Evolutionary conservation across 257 asterid genomes (phyloP), one percentile per base, ranked within the genome.

Genomic region (Salvia rosmarinus): DNA sequence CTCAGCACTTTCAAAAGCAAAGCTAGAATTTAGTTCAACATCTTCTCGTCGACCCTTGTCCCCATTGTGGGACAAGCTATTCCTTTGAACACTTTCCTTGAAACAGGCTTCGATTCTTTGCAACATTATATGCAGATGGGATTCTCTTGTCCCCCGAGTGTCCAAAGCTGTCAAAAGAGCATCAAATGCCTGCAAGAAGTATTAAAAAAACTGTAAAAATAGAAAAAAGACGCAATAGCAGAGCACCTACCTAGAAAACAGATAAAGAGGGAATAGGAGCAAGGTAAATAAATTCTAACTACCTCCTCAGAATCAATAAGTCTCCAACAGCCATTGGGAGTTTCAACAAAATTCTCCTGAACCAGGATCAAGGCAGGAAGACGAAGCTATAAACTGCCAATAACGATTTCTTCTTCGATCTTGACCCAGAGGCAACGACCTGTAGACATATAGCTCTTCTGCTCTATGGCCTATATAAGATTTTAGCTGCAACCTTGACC

Each of bases 321-420:
- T 65, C 86, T 84, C 99, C 99, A 95, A 72, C 21, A 17, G 56
- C 99, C 98, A 71, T 74, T 78, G 44, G 86, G 81, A 12, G 93
- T 82, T 80, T 95, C 97, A 68, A 95, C 86, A 75, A 91, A 64
- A 95, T 91, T 79, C 95, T 85, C 75, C 96, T 19, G 97, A 88
- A 81, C 99, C 98, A 78, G 96, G 92, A 87, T 95, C 99, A 46
- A 79, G 80, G 57, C 90, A 79, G 67, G 98, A 91, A 42, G 90
- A 84, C 73, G 98, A 84, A 71, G 97, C 98, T 67, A 86, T 90
- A 80, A 87, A 88, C 35, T 84, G 90, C 99, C 99, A 95, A 80
- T 95, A 95, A 20, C 98, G 96, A 74, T 91, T 95, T 75, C 96
- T 90, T 81, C 99, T 83, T 72, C 99, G 82, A 85, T 95, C 99